phyloP scores from a whole-genome alignment of 2,329 filamentous ascomycete genomes.

The Penicillium sp. region DNA sequence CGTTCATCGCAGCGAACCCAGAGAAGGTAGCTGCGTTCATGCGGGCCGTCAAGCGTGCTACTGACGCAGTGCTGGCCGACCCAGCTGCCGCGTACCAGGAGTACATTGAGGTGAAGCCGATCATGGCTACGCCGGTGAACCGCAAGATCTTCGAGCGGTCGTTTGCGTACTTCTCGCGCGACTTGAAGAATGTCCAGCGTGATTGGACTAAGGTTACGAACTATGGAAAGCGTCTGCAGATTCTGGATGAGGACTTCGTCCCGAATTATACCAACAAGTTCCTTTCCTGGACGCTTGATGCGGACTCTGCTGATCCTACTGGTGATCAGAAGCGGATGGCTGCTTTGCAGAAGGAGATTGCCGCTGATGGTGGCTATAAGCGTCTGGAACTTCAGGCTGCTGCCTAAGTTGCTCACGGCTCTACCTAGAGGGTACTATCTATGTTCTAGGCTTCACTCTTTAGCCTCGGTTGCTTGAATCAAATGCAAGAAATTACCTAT shows the following conservation, averaged over 20 bases:
- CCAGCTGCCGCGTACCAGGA: constrained; percentile 65
- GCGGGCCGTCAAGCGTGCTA: constrained; percentile 70
- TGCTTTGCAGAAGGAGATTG: constrained; percentile 65
- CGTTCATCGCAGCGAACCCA: constrained; percentile 64
- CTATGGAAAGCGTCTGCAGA: constrained; percentile 71
- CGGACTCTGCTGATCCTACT: constrained; percentile 64
- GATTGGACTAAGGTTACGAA: constrained; percentile 77
- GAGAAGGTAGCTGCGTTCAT: constrained; percentile 67
- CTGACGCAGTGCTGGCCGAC: constrained; percentile 66
- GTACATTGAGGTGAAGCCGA: constrained; percentile 70
- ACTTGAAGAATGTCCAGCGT: constrained; percentile 70
- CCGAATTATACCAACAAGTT: constrained; percentile 76
- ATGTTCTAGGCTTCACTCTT: constrained; percentile 15
- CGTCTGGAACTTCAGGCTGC: constrained; percentile 33
- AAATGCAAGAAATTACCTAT: background rate
- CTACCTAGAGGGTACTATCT: background rate
- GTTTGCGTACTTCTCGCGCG: constrained; percentile 72
- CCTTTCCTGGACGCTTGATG: constrained; percentile 64
- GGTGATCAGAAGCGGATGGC: constrained; percentile 76
- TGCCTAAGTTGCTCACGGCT: constrained; percentile 18
- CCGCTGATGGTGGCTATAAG: constrained; percentile 60
- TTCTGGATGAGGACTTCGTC: constrained; percentile 61
- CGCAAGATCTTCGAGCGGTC: constrained; percentile 77
- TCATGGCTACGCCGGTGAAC: constrained; percentile 67
- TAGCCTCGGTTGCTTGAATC: background rate